Evolutionary conservation across 176 grass and related monocot species (phyloP).

Genomic region (Musa schizocarpa): DNA sequence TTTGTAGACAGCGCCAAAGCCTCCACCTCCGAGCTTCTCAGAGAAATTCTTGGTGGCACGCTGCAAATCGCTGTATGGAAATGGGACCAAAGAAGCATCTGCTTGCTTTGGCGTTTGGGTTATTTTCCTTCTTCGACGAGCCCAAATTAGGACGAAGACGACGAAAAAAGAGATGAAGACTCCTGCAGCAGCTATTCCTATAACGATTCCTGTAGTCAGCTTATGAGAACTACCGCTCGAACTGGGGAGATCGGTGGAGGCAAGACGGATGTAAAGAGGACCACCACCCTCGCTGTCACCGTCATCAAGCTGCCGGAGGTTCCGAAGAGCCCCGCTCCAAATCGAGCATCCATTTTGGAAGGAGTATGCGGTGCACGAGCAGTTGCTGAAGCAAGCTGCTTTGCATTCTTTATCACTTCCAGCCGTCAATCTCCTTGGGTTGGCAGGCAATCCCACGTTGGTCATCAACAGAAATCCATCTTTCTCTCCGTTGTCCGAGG

Average conservation of each 20-base stretch:
- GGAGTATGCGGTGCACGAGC: slow-evolving; percentile 32
- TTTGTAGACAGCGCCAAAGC: slow-evolving; percentile 35
- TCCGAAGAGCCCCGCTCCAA: slow-evolving; percentile 20
- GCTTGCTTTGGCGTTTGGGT: background rate
- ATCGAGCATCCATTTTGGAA: slow-evolving; percentile 11
- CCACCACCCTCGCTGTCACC: slow-evolving; percentile 15
- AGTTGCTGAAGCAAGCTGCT: slow-evolving; percentile 33
- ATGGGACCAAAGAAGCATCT: background rate
- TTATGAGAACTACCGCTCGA: slow-evolving; percentile 8
- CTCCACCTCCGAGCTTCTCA: slow-evolving; percentile 23
- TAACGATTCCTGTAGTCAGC: background rate
- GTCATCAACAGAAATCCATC: slow-evolving; percentile 37
- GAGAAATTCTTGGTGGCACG: slow-evolving; percentile 32
- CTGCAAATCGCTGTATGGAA: slow-evolving; percentile 21
- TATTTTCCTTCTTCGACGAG: background rate
- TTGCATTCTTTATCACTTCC: slow-evolving; percentile 19
- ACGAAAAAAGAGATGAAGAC: background rate
- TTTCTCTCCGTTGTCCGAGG: background rate
- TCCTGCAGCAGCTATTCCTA: background rate
- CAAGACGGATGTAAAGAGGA: slow-evolving; percentile 23
- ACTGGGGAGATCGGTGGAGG: slow-evolving; percentile 12
- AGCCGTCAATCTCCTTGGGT: background rate
- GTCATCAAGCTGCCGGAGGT: slow-evolving; percentile 4
- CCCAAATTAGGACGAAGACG: background rate
- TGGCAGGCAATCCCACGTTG: slow-evolving; percentile 30